Evolutionary conservation across 1,284 basidiomycete genomes (phyloP), one percentile per base, ranked within the genome.

Genomic region (Fomitopsis pinicola): DNA sequence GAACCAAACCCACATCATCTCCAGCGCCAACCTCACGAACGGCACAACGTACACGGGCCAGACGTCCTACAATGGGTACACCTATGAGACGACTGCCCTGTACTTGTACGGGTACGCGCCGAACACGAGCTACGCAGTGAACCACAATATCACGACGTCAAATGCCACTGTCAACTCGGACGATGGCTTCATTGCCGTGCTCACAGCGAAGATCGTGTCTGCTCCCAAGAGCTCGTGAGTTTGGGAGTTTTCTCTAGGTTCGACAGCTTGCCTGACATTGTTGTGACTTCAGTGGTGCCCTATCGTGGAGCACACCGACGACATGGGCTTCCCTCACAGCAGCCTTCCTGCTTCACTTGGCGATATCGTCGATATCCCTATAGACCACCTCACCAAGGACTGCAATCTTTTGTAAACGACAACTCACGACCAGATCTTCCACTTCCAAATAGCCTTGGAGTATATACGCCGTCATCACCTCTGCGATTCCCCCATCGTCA

Each of bases 141-240:
- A 97, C 71, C 94, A 95, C 73, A 83, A 83, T 63, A 56, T 79
- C 44, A 82, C 78, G 33, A 91, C 97, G 6, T 80, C 78, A 22
- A 75, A 80, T 10, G 71, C 83, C 45, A 86, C 85, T 2, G 68
- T 76, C 15, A 87, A 86, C 57, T 87, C 94, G 0, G 81, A 89
- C 5, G 95, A 98, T 71, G 95, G 96, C 0, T 78, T 95, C 5
- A 89, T 97, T 0, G 94, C 93, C 0, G 78, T 98, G 1, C 69
- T 97, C 66, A 88, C 86, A 0, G 89, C 96, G 55, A 85, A 81
- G 68, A 86, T 95, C 46, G 81, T 83, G 1, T 71, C 64, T 40
- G 68, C 69, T 30, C 85, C 86, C 48, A 22, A 50, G 48, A 33
- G 5, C 28, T 50, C 48, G 48, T 3, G 28, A 54, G 5, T 40